Percentiles rank a stretch among this genome's conserved stretches.
Evolutionary conservation across 768 basidiomycete genomes (phyloP).

Genomic region (Serendipita indica): DNA sequence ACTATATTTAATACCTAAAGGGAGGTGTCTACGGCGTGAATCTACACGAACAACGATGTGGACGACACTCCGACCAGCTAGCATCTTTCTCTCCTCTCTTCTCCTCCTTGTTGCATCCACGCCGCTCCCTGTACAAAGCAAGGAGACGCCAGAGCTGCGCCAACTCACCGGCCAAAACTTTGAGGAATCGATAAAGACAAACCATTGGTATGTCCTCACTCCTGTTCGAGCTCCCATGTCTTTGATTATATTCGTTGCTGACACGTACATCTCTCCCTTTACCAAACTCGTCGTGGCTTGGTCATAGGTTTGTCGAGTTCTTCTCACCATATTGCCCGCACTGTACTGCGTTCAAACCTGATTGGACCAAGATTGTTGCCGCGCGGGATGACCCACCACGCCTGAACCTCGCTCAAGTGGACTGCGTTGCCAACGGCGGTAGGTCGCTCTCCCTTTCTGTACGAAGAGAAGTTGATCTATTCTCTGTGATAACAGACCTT

Average conservation of each 20-base stretch:
- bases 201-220: not conserved
- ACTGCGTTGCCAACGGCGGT: conserved; percentile 69
- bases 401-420: conserved; percentile 65
- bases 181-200: not conserved
- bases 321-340: conserved; percentile 79
- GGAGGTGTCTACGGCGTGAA: too few relatives aligned
- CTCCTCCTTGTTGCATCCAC: conserved; percentile 1
- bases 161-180: not conserved
- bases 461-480: not conserved
- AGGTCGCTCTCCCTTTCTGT: conserved; percentile 19
- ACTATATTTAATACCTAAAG: too few relatives aligned
- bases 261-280: not conserved
- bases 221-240: not conserved
- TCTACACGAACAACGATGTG: not conserved
- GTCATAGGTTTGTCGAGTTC: conserved; percentile 58
- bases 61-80: not conserved
- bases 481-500: conserved; percentile 38
- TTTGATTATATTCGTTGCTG: not conserved
- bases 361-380: conserved; percentile 52
- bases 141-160: conserved; percentile 2
- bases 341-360: conserved; percentile 65
- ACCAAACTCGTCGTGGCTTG: not conserved
- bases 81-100: not conserved
- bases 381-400: conserved; percentile 31
- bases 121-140: not conserved